Base-by-base conservation (phyloP, 768 basidiomycete species). In the Lentinula aciculospora region DNA sequence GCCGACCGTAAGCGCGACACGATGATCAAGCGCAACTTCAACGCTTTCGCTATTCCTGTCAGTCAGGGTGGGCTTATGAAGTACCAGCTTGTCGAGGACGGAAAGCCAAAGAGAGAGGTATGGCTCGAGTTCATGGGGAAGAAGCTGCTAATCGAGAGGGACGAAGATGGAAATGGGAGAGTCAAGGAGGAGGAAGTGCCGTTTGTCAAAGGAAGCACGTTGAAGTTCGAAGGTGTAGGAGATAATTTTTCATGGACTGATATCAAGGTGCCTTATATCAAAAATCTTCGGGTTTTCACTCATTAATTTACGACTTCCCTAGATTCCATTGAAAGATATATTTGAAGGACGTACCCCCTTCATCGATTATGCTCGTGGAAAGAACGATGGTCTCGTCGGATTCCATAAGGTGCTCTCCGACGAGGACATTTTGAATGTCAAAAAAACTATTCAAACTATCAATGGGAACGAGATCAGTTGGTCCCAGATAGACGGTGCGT, bases 71-170 rank as follows among this genome's bases (percentile, higher is more conserved):
- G 56, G 8, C 36, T 57, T 23, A 42, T 60, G 1, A 74, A 67
- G 5, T 63, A 56, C 42, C 57, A n/a, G 12, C 23, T 61, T 25
- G 63, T 46, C 10, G 55, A 56, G 23, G 45, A 48, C 37, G 44
- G 54, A 6, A 37, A 39, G 53, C 19, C 51, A 2, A 70, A 75
- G 61, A 82, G 81, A 17, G 85, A 90, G 49, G 74, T 90, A 1
- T 84, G 78, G 59, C 79, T 92, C 51, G 85, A 92, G 62, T 89
- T 89, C 69, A 77, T 92, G 72, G 89, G 89, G 8, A 76, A 73
- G 46, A 86, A 84, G 59, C 69, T 92, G 53, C 79, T 81, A 54
- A 85, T 91, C 55, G 75, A 82, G 54, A 72, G 81, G 42, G 83
- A 84, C 53, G 80, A 82, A 46, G 81, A 79, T 37, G 85, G 81